phyloP scores from a whole-genome alignment of 768 basidiomycete species.

The Termitomyces sp. region DNA sequence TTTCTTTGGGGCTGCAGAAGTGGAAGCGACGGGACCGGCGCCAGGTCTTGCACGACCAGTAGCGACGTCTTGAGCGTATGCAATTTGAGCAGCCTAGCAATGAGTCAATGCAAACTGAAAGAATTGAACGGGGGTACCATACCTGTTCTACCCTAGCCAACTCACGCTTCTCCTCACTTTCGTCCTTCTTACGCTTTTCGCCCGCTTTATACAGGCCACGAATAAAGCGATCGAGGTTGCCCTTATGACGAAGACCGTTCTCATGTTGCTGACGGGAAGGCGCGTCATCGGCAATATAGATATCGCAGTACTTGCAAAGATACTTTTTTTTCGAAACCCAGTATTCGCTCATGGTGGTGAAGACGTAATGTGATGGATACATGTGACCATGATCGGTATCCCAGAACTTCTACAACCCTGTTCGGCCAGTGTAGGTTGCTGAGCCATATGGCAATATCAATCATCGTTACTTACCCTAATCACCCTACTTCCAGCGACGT shows the following conservation, averaged over 20 bases:
- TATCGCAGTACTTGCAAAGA: constrained; percentile 96
- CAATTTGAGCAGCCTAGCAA: constrained; percentile 69
- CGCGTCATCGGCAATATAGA: constrained; percentile 93
- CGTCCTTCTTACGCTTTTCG: constrained; percentile 80
- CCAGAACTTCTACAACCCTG: no score
- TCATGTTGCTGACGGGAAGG: constrained; percentile 91
- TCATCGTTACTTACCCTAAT: background rate
- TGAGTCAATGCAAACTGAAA: background rate
- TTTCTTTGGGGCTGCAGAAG: constrained; percentile 31
- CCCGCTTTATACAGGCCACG: constrained; percentile 90
- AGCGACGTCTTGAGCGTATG: constrained; percentile 75
- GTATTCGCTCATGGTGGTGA: constrained; percentile 70
- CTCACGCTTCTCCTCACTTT: constrained; percentile 81
- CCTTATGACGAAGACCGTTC: constrained; percentile 89
- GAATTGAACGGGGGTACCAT: constrained; percentile 10
- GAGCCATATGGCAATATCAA: background rate
- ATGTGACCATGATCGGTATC: background rate
- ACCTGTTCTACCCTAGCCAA: constrained; percentile 85
- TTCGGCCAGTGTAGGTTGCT: background rate
- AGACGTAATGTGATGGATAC: background rate
- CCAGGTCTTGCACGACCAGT: constrained; percentile 49
- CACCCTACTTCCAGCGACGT: background rate
- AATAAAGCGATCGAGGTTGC: constrained; percentile 89
- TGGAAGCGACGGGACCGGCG: constrained; percentile 25
- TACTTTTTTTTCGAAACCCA: constrained; percentile 93